Conservation (phyloP, 2,329 filamentous ascomycete genomes). For the Dendryphion nanum region DNA sequence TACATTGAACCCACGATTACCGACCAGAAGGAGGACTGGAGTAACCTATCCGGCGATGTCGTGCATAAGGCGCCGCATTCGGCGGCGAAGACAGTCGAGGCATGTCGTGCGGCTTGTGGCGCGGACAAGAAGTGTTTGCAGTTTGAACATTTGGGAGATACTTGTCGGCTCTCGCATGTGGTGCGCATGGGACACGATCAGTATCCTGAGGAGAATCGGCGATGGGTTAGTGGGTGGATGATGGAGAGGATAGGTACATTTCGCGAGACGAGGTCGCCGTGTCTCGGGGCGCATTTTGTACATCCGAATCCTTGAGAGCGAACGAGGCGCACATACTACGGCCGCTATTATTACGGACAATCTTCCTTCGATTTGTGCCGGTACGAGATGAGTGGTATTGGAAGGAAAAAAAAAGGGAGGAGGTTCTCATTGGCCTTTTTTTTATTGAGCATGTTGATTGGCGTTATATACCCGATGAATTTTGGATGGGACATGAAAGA, state of each 20-base stretch:
- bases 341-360: too few species aligned
- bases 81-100: slow-evolving; percentile 23
- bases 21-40: slow-evolving; percentile 28
- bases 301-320: slow-evolving; percentile 32
- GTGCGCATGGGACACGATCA: slow-evolving; percentile 31
- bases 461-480: slow-evolving; percentile 35
- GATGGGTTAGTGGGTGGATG: slow-evolving; percentile 34
- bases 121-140: slow-evolving; percentile 31
- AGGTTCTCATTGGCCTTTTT: slow-evolving; percentile 8
- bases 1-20: slow-evolving; percentile 27
- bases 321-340: neutral
- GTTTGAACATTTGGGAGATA: slow-evolving; percentile 27
- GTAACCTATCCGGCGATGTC: slow-evolving; percentile 32
- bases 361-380: too few species aligned
- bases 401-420: too few species aligned
- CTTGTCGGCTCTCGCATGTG: slow-evolving; percentile 26
- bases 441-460: slow-evolving; percentile 25
- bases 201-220: slow-evolving; percentile 15
- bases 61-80: slow-evolving; percentile 16
- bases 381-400: slow-evolving; percentile 14
- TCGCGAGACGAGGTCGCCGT: slow-evolving; percentile 26
- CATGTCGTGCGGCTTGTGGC: slow-evolving; percentile 27
- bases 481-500: too few species aligned
- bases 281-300: slow-evolving; percentile 31
- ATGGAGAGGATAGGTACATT: slow-evolving; percentile 27